These are phyloP conservation scores for Tarenaya hassleriana DNA, from an alignment of 345 rosid species.

Conservation along the genomic window DNA sequence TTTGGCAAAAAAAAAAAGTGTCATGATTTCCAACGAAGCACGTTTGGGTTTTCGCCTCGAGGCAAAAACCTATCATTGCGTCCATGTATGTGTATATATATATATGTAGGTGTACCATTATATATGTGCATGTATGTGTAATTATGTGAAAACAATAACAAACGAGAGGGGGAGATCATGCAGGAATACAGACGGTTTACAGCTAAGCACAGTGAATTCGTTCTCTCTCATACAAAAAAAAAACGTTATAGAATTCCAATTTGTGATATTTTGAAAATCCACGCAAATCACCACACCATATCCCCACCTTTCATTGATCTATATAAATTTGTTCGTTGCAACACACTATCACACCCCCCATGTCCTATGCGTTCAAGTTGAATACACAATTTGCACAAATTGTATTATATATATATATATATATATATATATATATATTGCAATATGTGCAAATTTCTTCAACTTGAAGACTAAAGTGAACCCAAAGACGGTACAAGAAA, in stretches of 20 bases:
- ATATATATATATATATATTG: too few relatives aligned
- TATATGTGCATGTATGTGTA: slow-evolving; percentile 9
- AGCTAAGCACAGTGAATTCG: slow-evolving; percentile 71
- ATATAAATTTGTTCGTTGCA: slow-evolving; percentile 36
- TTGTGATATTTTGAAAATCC: slow-evolving; percentile 8
- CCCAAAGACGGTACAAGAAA: too few relatives aligned
- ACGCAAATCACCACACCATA: neutral
- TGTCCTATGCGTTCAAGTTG: too few relatives aligned
- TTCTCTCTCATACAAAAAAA: slow-evolving; percentile 46
- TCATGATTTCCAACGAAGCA: too few relatives aligned
- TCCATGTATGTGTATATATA: neutral
- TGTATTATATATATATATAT: too few relatives aligned
- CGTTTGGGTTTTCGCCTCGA: too few relatives aligned
- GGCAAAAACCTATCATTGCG: too few relatives aligned
- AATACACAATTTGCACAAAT: slow-evolving; percentile 5
- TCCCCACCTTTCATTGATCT: slow-evolving; percentile 24
- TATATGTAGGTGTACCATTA: too few relatives aligned
- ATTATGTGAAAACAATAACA: slow-evolving; percentile 7
- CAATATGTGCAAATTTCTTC: too few relatives aligned
- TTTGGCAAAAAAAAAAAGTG: too few relatives aligned
- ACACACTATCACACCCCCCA: slow-evolving; percentile 24
- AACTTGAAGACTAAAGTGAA: too few relatives aligned
- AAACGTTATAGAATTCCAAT: slow-evolving; percentile 38
- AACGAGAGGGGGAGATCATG: slow-evolving; percentile 81
- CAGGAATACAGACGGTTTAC: slow-evolving; percentile 91